Conservation (phyloP, 1,139 yeast genomes). For the Candida albicans region DNA sequence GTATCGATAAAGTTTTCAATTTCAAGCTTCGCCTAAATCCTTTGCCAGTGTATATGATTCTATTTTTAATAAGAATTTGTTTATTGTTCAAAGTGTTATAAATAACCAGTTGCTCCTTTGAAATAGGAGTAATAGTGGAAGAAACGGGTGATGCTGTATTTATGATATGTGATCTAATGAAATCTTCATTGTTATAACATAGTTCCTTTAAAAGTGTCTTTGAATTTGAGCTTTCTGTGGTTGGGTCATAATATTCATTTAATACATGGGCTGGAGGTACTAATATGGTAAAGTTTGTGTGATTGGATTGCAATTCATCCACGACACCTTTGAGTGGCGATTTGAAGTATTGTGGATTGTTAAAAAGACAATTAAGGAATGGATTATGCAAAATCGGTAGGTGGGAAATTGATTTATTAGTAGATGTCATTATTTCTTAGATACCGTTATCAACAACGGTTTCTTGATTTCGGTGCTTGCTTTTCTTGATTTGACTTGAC, state of each 20-base stretch:
- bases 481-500: no score
- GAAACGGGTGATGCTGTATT: conserved; percentile 35
- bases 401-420: conserved; percentile 17
- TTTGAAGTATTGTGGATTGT: conserved; percentile 56
- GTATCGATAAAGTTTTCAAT: conserved; percentile 43
- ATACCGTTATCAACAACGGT: not conserved
- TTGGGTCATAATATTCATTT: conserved; percentile 52
- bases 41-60: conserved; percentile 51
- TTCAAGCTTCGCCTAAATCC: conserved; percentile 56
- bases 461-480: not conserved
- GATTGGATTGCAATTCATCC: conserved; percentile 39
- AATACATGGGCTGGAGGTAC: conserved; percentile 61
- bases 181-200: conserved; percentile 61
- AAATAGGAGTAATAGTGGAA: conserved; percentile 38
- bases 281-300: conserved; percentile 53
- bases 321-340: conserved; percentile 52
- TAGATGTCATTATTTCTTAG: conserved; percentile 9
- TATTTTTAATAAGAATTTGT: conserved; percentile 58
- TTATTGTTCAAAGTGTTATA: conserved; percentile 62
- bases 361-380: conserved; percentile 64
- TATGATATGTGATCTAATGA: conserved; percentile 69
- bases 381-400: conserved; percentile 58
- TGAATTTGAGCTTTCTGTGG: conserved; percentile 29
- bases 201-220: conserved; percentile 50
- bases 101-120: conserved; percentile 44